These are phyloP conservation scores for Saccharomycopsis microspora DNA, from an alignment of 805 yeast genomes.

Conservation along the genomic window DNA sequence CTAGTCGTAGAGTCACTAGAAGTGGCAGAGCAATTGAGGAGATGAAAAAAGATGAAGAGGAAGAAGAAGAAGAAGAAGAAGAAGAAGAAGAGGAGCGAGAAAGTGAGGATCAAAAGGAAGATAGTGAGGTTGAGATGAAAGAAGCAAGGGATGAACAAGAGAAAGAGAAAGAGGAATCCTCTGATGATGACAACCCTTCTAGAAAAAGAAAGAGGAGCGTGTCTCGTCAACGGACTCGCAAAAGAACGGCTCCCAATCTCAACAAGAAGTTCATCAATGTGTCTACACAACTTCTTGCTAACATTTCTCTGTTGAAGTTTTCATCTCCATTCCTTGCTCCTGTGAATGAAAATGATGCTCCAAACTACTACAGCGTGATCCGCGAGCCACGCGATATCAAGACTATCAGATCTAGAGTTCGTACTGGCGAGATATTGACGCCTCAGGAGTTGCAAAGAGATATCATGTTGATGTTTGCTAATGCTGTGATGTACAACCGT, in stretches of 20 bases:
- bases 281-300: slow-evolving; percentile 49
- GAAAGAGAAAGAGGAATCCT: slow-evolving; percentile 1
- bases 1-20: background rate
- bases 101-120: background rate
- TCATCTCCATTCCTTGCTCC: slow-evolving; percentile 68
- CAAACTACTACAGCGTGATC: slow-evolving; percentile 51
- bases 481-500: slow-evolving; percentile 74
- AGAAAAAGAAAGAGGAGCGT: background rate
- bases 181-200: background rate
- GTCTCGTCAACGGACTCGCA: background rate
- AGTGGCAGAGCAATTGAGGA: too few relatives aligned
- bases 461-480: slow-evolving; percentile 68
- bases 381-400: slow-evolving; percentile 59
- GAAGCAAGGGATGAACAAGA: background rate
- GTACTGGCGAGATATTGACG: slow-evolving; percentile 41
- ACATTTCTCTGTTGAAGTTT: slow-evolving; percentile 57
- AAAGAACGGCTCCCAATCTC: slow-evolving; percentile 10
- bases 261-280: slow-evolving; percentile 49
- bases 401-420: slow-evolving; percentile 44
- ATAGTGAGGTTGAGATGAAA: background rate
- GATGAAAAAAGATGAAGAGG: slow-evolving; percentile 2
- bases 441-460: slow-evolving; percentile 51
- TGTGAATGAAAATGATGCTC: slow-evolving; percentile 57
- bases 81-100: slow-evolving; percentile 2
- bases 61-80: slow-evolving; percentile 6